Evolutionary conservation across 2,329 filamentous ascomycete genomes (phyloP).

Genomic region (Trichoderma asperellum): DNA sequence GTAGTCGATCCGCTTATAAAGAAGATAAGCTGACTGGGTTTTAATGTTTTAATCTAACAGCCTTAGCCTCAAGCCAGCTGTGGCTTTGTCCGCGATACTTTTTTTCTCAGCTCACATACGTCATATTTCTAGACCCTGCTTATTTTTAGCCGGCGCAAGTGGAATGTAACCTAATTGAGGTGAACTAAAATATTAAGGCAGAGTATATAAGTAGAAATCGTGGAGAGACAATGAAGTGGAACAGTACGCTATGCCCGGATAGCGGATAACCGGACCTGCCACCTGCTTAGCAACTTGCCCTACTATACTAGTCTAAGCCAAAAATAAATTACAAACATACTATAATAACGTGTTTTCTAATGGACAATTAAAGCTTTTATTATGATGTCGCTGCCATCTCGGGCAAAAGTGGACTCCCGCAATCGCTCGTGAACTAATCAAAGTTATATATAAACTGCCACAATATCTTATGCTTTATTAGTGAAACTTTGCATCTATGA

Average conservation of each 20-base stretch:
- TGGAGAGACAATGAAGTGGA: background rate
- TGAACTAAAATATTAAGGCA: background rate
- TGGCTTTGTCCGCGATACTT: slow-evolving; percentile 3
- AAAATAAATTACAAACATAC: background rate
- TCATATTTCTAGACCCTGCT: background rate
- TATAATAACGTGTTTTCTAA: background rate
- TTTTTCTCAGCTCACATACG: background rate
- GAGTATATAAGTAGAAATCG: background rate
- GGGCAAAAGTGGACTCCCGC: background rate
- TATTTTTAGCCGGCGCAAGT: background rate
- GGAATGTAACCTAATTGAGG: background rate
- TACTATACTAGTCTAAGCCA: background rate
- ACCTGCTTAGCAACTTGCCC: background rate
- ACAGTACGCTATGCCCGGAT: background rate
- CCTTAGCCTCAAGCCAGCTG: slow-evolving; percentile 12
- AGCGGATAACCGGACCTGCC: background rate
- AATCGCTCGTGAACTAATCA: background rate
- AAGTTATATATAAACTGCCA: background rate
- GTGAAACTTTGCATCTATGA: background rate
- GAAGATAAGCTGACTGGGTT: slow-evolving; percentile 12
- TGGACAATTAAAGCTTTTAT: background rate
- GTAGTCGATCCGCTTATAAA: slow-evolving; percentile 1
- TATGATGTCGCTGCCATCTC: background rate
- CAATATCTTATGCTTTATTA: background rate
- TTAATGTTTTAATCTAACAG: background rate